Evolutionary conservation across 768 basidiomycete genomes (phyloP).

Genomic region (Hemileccinum rubropunctum): DNA sequence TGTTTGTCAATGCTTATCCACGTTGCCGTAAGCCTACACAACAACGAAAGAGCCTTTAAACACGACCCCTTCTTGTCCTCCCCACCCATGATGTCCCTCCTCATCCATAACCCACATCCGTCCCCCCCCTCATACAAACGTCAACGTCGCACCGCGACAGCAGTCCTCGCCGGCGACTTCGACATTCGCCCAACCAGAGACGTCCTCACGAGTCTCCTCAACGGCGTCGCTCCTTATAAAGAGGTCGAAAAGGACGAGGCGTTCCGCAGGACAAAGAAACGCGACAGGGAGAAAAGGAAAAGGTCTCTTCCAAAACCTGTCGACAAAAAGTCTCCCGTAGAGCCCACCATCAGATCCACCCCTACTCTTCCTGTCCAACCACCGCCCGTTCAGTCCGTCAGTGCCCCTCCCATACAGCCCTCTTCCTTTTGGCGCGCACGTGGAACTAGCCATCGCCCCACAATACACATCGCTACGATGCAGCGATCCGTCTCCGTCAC

Average conservation of each 20-base stretch:
- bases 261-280: constrained; percentile 51
- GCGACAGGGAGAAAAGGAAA: constrained; percentile 49
- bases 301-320: constrained; percentile 32
- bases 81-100: constrained; percentile 24
- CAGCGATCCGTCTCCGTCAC: constrained; percentile 74
- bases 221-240: constrained; percentile 68
- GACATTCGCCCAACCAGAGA: constrained; percentile 67
- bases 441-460: constrained; percentile 42
- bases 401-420: constrained; percentile 31
- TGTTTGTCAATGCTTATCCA: constrained; percentile 37
- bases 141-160: constrained; percentile 63
- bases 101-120: constrained; percentile 11
- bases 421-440: constrained; percentile 65
- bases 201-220: constrained; percentile 75
- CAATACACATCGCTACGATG: constrained; percentile 66
- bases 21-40: constrained; percentile 36
- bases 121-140: constrained; percentile 31
- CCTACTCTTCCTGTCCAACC: constrained; percentile 17
- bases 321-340: constrained; percentile 31
- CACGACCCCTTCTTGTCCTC: constrained; percentile 31
- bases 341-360: constrained; percentile 13
- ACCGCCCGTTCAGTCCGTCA: constrained; percentile 25
- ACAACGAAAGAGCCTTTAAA: constrained; percentile 34
- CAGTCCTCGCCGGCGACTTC: constrained; percentile 73
- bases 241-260: constrained; percentile 62